Base-by-base conservation (phyloP, 2,329 filamentous ascomycete species). In the Xylariaceae sp. region DNA sequence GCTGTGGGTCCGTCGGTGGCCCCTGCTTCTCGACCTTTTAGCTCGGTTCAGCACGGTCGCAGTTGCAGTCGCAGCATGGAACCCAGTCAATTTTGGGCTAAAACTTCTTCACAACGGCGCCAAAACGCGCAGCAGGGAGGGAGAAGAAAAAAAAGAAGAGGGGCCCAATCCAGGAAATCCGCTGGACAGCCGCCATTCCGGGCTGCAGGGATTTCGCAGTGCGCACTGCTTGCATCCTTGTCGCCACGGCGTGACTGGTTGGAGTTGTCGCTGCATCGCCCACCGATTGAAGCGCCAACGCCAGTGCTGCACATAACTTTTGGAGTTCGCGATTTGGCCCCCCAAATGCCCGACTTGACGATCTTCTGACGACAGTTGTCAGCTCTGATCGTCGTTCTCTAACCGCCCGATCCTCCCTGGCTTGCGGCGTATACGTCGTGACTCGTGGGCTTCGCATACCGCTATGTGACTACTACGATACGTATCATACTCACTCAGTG, bases 231-330 rank as follows among this genome's bases (percentile, higher is more conserved):
- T 9, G 11, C 8, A 61, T 49, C 67, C 68, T 55, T 66, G 68
- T 62, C 18, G 18, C 39, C 42, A 7, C 34, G 23, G 51, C 58
- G 42, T 67, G 64, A 69, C 52, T 70, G 68, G 68, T 55, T 64
- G 49, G 55, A 44, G 42, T 52, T 52, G 8, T 51, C 30, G 44
- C 55, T 50, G 55, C 56, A 47, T 60, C 18, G 45, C 56, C 35
- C 54, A 58, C 60, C 62, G 62, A 50, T 62, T 6, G 49, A 42
- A 53, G 9, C 37, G 37, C 37, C 37, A 42, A 42, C 37, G 37
- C 37, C 37, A 42, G 11, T 42, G 37, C 8, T 42, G 11, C 23
- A 30, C 23, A 30, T 30, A 30, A 30, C 23, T 30, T 42, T 30
- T 42, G 37, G 37, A 42, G 37, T 42, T 42, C 37, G 11, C 37